These are phyloP conservation scores for Debaryomyces tyrocola DNA, from an alignment of 805 yeast species.

Conservation along the genomic window DNA sequence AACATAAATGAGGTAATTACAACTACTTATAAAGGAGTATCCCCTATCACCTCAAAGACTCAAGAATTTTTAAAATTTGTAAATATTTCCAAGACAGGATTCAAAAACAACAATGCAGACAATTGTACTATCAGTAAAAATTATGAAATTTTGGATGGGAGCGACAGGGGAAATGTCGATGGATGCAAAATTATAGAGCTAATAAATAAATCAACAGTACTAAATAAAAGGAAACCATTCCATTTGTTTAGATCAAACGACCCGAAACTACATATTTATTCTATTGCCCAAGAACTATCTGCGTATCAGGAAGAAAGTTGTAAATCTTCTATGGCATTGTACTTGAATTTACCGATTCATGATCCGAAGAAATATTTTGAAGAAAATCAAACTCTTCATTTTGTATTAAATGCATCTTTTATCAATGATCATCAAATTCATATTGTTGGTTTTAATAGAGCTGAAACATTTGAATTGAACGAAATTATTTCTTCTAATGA, in stretches of 20 bases:
- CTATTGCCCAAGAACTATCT: slow-evolving; percentile 66
- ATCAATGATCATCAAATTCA: slow-evolving; percentile 26
- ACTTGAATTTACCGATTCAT: slow-evolving; percentile 57
- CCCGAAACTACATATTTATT: slow-evolving; percentile 44
- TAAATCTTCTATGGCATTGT: slow-evolving; percentile 63
- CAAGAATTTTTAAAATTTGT: slow-evolving; percentile 28
- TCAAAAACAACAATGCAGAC: slow-evolving; percentile 17
- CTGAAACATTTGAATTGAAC: slow-evolving; percentile 13
- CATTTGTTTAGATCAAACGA: slow-evolving; percentile 66
- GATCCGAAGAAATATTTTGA: slow-evolving; percentile 28
- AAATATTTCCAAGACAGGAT: slow-evolving; percentile 24
- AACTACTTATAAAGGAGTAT: slow-evolving; percentile 37
- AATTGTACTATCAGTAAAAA: slow-evolving; percentile 19
- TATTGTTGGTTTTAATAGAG: slow-evolving; percentile 16
- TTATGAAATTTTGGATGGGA: slow-evolving; percentile 19
- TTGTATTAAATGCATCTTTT: slow-evolving; percentile 50
- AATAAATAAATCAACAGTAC: slow-evolving; percentile 65
- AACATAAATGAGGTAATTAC: slow-evolving; percentile 56
- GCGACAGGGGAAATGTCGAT: slow-evolving; percentile 7
- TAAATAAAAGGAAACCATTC: slow-evolving; percentile 80
- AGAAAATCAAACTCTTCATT: slow-evolving; percentile 36
- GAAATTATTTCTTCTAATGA: slow-evolving; percentile 20
- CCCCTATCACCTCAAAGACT: slow-evolving; percentile 1
- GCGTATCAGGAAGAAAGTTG: slow-evolving; percentile 54
- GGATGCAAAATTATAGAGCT: slow-evolving; percentile 51